Conservation (phyloP, 352 stramenopile genomes). For the Phytophthora hibernalis region DNA sequence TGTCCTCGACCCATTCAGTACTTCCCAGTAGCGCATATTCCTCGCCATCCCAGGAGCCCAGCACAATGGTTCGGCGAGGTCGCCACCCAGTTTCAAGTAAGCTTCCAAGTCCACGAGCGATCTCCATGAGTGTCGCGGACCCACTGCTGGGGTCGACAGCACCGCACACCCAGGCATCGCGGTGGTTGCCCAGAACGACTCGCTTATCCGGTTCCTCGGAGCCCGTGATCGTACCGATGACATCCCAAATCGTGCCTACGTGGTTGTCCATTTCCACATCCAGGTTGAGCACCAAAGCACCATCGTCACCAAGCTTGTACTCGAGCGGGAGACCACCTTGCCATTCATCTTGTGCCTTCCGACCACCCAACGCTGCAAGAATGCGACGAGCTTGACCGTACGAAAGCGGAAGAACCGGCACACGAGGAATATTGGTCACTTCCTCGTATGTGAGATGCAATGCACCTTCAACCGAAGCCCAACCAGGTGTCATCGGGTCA, state of each 20-base stretch:
- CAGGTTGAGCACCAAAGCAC: constrained; percentile 54
- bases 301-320: constrained; percentile 77
- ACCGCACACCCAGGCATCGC: constrained; percentile 83
- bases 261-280: constrained; percentile 80
- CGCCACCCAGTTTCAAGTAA: constrained; percentile 59
- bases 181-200: constrained; percentile 78
- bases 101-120: constrained; percentile 56
- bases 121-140: constrained; percentile 66
- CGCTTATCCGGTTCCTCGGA: constrained; percentile 47
- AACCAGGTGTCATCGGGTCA: constrained; percentile 65
- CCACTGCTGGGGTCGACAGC: constrained; percentile 74
- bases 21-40: constrained; percentile 77
- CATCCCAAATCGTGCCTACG: constrained; percentile 63
- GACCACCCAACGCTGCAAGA: constrained; percentile 62
- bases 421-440: constrained; percentile 35
- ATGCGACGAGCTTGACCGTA: constrained; percentile 81
- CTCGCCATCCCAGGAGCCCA: constrained; percentile 79
- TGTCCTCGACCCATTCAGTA: constrained; percentile 73
- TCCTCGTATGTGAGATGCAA: constrained; percentile 45
- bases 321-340: constrained; percentile 59
- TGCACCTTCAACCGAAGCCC: constrained; percentile 42
- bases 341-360: constrained; percentile 53
- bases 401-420: constrained; percentile 53
- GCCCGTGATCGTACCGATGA: constrained; percentile 61
- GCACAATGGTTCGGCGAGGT: constrained; percentile 65